Percentiles rank a stretch among this genome's conserved stretches.
Evolutionary conservation across 164 flowering plant species (phyloP).

Genomic region (Annona cherimola): DNA sequence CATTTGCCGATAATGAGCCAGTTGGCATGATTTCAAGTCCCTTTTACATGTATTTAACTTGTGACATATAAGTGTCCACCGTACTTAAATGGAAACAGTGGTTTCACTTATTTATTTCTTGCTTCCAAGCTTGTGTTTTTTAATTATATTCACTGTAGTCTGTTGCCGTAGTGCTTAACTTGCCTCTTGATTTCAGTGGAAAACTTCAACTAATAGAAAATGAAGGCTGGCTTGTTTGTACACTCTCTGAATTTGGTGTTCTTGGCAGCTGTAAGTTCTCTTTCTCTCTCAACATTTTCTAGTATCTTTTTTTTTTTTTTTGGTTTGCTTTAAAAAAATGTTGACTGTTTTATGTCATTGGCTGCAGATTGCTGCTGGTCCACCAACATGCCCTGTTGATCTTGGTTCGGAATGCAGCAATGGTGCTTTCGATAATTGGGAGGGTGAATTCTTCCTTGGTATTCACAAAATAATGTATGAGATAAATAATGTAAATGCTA

Average conservation of each 20-base stretch:
- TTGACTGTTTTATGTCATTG: not conserved
- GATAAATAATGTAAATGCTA: too few relatives aligned
- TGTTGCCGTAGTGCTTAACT: not conserved
- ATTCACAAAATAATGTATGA: slow-evolving; percentile 90
- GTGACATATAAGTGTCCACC: too few relatives aligned
- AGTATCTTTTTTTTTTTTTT: not conserved
- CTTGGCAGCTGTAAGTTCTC: slow-evolving; percentile 34
- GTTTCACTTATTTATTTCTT: too few relatives aligned
- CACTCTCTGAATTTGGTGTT: slow-evolving; percentile 28
- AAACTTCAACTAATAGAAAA: slow-evolving; percentile 12
- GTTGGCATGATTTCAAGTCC: too few relatives aligned
- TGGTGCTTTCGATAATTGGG: too few relatives aligned
- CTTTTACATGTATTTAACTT: too few relatives aligned
- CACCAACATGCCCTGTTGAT: slow-evolving; percentile 82
- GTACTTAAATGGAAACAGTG: too few relatives aligned
- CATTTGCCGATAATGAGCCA: too few relatives aligned
- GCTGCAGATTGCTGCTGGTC: slow-evolving; percentile 43
- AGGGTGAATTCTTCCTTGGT: slow-evolving; percentile 89
- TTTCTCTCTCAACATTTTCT: not conserved
- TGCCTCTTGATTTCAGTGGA: slow-evolving; percentile 14
- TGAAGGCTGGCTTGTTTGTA: slow-evolving; percentile 33
- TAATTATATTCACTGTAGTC: not conserved
- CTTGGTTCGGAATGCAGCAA: slow-evolving; percentile 32
- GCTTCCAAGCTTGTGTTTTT: not conserved
- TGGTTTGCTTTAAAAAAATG: not conserved